Evolutionary conservation across 1,284 basidiomycete genomes (phyloP).

Genomic region (Ustilago esculenta): DNA sequence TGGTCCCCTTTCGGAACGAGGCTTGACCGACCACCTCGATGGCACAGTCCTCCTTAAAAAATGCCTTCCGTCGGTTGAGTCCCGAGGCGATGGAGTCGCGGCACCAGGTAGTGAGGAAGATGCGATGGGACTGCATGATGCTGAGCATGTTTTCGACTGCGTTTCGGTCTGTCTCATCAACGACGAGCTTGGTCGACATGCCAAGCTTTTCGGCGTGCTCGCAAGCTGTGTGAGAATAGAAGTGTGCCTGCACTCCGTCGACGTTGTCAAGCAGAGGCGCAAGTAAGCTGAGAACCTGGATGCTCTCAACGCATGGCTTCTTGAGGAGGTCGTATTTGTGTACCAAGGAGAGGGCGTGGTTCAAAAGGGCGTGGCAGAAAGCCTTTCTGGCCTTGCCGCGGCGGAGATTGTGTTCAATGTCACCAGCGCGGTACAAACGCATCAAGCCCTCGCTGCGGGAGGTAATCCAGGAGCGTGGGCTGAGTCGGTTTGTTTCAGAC

Average conservation of each 20-base stretch:
- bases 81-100: slow-evolving; percentile 50
- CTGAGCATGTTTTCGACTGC: slow-evolving; percentile 46
- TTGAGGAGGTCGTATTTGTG: slow-evolving; percentile 60
- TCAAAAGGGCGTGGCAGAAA: slow-evolving; percentile 56
- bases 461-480: slow-evolving; percentile 35
- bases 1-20: slow-evolving; percentile 26
- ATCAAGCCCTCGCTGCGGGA: slow-evolving; percentile 22
- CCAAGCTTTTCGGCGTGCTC: slow-evolving; percentile 34
- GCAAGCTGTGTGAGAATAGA: slow-evolving; percentile 23
- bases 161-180: slow-evolving; percentile 38
- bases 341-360: slow-evolving; percentile 55
- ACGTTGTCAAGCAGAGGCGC: slow-evolving; percentile 52
- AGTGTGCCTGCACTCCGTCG: slow-evolving; percentile 34
- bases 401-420: slow-evolving; percentile 44
- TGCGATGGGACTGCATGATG: slow-evolving; percentile 52
- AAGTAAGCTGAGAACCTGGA: slow-evolving; percentile 50
- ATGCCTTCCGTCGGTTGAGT: slow-evolving; percentile 38
- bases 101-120: slow-evolving; percentile 54
- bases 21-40: slow-evolving; percentile 48
- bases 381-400: slow-evolving; percentile 59
- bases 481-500: slow-evolving; percentile 18
- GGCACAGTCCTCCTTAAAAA: slow-evolving; percentile 50
- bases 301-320: slow-evolving; percentile 51
- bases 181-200: slow-evolving; percentile 35
- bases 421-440: slow-evolving; percentile 34